These are phyloP conservation scores for Candida peoriensis DNA, from an alignment of 805 yeast genomes.

Conservation along the genomic window DNA sequence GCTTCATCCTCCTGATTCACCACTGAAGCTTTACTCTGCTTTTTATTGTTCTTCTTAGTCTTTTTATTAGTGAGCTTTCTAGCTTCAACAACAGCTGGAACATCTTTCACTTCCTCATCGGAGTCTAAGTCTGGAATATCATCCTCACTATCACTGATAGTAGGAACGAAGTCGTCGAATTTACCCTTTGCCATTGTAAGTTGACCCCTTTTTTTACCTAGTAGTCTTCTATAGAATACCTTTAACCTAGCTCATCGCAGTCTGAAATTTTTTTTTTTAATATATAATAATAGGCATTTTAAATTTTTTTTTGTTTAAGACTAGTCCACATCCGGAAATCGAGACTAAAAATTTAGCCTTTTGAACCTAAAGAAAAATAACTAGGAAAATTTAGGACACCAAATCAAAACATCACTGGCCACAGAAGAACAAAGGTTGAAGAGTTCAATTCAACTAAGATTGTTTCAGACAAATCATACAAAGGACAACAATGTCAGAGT, in stretches of 20 bases:
- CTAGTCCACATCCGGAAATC: no score
- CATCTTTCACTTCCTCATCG: constrained; percentile 33
- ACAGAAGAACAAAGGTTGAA: no score
- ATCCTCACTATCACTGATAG: constrained; percentile 74
- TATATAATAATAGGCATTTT: no score
- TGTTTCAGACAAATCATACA: not conserved
- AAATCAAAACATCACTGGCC: no score
- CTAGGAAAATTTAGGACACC: no score
- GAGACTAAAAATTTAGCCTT: no score
- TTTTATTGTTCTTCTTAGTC: constrained; percentile 20
- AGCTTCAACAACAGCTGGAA: constrained; percentile 5
- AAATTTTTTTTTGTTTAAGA: no score
- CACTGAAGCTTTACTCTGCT: constrained; percentile 23
- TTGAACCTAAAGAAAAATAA: no score
- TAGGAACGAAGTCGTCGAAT: constrained; percentile 59
- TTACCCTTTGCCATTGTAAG: constrained; percentile 17
- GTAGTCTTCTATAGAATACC: no score
- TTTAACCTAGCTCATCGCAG: constrained; percentile 8
- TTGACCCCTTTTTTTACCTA: not conserved
- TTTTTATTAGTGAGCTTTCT: constrained; percentile 3
- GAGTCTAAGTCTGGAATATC: constrained; percentile 52
- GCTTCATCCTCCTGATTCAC: constrained; percentile 23
- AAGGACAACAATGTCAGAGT: not conserved
- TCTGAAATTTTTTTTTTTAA: no score
- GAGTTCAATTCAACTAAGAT: no score